Conservation (phyloP, 148 eudicot species). For the Rhododendron henanense region DNA sequence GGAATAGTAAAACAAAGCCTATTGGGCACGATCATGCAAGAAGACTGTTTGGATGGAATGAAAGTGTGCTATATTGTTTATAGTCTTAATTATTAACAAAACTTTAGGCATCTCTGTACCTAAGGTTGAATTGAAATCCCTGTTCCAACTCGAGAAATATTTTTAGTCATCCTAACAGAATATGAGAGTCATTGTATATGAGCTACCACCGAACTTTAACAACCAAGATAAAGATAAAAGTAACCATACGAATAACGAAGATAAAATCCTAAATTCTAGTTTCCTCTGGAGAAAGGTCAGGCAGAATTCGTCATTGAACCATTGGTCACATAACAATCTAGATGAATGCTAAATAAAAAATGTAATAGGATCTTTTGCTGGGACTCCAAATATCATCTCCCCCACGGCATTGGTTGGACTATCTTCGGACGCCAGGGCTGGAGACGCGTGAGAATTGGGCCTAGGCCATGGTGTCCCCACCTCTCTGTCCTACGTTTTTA, state of each 20-base stretch:
- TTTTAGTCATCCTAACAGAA: neutral
- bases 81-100: neutral
- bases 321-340: neutral
- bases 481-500: neutral
- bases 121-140: neutral
- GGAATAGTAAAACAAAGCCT: neutral
- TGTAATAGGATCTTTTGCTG: neutral
- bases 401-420: neutral
- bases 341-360: neutral
- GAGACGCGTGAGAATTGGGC: neutral
- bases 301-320: neutral
- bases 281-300: neutral
- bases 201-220: neutral
- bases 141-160: neutral
- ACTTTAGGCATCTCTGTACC: neutral
- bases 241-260: neutral
- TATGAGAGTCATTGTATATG: neutral
- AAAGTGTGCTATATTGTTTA: neutral
- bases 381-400: neutral
- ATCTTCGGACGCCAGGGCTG: neutral
- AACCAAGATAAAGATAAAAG: neutral
- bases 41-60: neutral
- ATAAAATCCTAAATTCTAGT: neutral
- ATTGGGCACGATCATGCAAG: neutral
- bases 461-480: neutral